Conservation (phyloP, 176 grass and related monocot genomes). For the Oryza coarctata region DNA sequence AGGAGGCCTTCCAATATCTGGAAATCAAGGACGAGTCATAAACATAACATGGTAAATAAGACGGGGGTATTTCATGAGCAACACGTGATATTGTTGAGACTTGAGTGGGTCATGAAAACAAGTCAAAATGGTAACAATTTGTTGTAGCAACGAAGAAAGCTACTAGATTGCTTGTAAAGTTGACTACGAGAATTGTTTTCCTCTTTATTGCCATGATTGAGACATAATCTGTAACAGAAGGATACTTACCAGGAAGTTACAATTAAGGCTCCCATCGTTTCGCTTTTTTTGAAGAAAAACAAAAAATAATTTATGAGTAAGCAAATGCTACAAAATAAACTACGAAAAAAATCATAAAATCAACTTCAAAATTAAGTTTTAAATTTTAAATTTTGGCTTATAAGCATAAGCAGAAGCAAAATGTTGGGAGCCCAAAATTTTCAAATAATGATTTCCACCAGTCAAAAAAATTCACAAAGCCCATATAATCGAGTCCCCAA, state of each 20-base stretch:
- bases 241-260: neutral
- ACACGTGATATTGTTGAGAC: neutral
- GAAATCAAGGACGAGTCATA: constrained; percentile 2
- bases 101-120: neutral
- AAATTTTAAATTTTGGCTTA: no score
- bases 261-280: no score
- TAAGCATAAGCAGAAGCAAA: no score
- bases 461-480: neutral
- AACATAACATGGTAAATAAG: neutral
- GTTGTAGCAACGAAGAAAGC: neutral
- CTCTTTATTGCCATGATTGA: neutral
- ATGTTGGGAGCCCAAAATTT: no score
- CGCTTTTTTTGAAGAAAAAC: no score
- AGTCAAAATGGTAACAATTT: neutral
- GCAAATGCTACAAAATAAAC: no score
- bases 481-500: neutral
- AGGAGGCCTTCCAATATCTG: constrained; percentile 88
- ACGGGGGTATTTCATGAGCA: neutral
- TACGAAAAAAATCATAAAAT: no score
- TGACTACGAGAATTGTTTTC: neutral
- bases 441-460: neutral
- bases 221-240: neutral
- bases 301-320: no score
- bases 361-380: no score
- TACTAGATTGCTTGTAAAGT: neutral